phyloP scores from a whole-genome alignment of 75 land plant species.

The Gnetum montanum region DNA sequence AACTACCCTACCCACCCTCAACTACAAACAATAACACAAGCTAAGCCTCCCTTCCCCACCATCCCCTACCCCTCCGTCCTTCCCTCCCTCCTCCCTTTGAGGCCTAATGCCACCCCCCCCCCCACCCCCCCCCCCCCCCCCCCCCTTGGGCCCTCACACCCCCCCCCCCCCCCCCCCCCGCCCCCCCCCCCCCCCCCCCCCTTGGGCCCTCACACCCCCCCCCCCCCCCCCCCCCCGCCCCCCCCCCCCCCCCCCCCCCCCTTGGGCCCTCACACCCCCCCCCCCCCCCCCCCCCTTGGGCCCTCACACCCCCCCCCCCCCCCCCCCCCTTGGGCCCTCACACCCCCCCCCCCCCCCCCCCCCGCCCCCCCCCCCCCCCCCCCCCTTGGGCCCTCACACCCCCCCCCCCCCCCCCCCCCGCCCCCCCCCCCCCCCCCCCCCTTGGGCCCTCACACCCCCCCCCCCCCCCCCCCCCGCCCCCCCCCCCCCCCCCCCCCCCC shows the following conservation, averaged over 20 bases:
- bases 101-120: no score
- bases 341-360: not conserved
- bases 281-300: not conserved
- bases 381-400: not conserved
- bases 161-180: not conserved
- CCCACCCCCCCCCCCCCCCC: not conserved
- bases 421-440: not conserved
- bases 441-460: not conserved
- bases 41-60: no score
- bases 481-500: not conserved
- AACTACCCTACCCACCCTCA: no score
- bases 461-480: not conserved
- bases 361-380: not conserved
- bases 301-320: not conserved
- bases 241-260: not conserved
- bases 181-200: not conserved
- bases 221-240: not conserved
- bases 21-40: no score
- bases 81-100: no score
- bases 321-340: not conserved
- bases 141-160: not conserved
- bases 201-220: not conserved
- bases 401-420: not conserved
- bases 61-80: no score
- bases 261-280: not conserved